Evolutionary conservation across 768 basidiomycete species (phyloP).

Genomic region (Psilocybe azurescens): DNA sequence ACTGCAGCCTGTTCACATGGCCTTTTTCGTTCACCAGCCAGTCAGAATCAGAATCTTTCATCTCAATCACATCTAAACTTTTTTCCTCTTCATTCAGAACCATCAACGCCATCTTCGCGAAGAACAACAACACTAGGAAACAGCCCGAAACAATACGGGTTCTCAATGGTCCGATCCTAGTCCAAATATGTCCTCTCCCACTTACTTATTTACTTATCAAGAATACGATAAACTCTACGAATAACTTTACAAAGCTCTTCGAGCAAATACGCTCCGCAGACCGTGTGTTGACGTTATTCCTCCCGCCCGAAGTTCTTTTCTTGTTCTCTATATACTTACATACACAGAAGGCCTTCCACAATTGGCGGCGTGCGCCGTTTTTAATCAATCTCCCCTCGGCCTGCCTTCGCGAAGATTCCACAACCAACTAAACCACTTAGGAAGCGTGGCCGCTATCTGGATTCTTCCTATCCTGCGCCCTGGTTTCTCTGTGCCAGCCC

Average conservation of each 20-base stretch:
- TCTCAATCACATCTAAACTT: conserved; percentile 14
- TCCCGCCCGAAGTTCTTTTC: conserved; percentile 5
- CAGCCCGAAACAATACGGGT: conserved; percentile 3
- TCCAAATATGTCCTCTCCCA: conserved; percentile 9
- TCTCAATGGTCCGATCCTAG: conserved; percentile 14
- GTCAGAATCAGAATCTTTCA: conserved; percentile 3
- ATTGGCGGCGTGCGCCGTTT: not conserved
- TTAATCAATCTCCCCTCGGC: not conserved
- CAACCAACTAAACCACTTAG: not conserved
- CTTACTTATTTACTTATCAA: not conserved
- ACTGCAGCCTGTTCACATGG: conserved; percentile 1
- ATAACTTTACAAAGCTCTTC: not conserved
- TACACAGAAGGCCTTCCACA: not conserved
- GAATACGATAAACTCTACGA: no score
- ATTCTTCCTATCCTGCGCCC: not conserved
- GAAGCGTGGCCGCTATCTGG: no score
- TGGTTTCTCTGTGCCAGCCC: not conserved
- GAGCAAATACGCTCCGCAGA: conserved; percentile 8
- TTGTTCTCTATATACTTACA: not conserved
- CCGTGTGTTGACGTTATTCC: conserved; percentile 6
- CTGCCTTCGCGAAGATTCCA: conserved; percentile 16
- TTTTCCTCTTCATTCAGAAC: conserved; percentile 10
- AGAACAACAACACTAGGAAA: conserved; percentile 21
- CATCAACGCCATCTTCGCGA: conserved; percentile 10
- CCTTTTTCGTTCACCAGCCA: conserved; percentile 12